Evolutionary conservation across 2,329 filamentous ascomycete genomes (phyloP), one percentile per base, ranked within the genome.

Genomic region (Aspergillus sp.): DNA sequence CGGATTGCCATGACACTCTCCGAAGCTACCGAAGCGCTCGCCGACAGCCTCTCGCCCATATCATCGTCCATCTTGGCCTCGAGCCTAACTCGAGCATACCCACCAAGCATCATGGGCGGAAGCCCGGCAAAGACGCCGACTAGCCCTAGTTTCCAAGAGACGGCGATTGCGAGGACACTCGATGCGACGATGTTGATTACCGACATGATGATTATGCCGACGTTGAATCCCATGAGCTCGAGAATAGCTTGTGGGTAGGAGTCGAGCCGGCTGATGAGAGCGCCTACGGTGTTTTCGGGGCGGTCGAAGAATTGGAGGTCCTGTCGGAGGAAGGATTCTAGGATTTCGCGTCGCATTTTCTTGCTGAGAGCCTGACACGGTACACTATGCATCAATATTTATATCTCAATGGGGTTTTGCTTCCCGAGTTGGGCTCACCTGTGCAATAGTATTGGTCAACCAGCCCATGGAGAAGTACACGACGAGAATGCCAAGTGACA

Each of bases 141-240:
- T 1, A 84, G 70, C 0, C 79, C 80, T 1, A 84, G 73, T 56
- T 81, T 82, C 79, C 79, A 85, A 1, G 78, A 77, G 41, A 73
- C 73, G 1, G 68, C 74, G 4, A 85, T 70, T 5, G 77, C 77
- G 1, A 85, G 67, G 7, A 80, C 69, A 15, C 75, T 74, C 57
- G 75, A 79, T 0, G 78, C 75, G 1, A 82, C 8, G 1, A 84
- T 62, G 42, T 79, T 83, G 48, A 80, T 68, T 1, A 78, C 49
- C 46, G 79, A 75, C 59, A 81, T 75, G n/a, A 80, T 56, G 12
- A 85, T 75, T 2, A 84, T 64, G 2, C 73, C 73, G 8, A 82
- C 55, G 58, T 82, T 85, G 51, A 79, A 76, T 0, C 79, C 79
- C 37, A 83, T 69, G 0, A 85, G 69, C 56, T 83, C 81, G 13